Evolutionary conservation across 2,329 filamentous ascomycete species (phyloP).

Genomic region (Epichloe scottii): DNA sequence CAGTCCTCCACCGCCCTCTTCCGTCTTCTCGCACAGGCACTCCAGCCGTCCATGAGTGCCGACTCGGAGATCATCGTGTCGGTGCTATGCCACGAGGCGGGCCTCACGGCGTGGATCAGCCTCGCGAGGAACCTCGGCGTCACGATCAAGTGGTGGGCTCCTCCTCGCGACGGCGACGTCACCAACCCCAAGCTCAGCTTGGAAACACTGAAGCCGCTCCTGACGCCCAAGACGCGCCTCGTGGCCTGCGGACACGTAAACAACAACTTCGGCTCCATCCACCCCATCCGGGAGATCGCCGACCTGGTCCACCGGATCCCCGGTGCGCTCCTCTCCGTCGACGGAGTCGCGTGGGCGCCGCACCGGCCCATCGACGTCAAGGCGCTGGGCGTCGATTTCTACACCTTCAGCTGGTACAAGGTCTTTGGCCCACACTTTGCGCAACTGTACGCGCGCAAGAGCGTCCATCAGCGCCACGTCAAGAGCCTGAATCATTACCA

Average conservation of each 20-base stretch:
- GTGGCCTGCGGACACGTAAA: conserved; percentile 63
- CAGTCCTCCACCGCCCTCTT: conserved; percentile 66
- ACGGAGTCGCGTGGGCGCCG: conserved; percentile 66
- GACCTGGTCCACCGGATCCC: conserved; percentile 33
- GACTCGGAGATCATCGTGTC: conserved; percentile 53
- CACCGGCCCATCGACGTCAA: conserved; percentile 59
- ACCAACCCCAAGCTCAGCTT: conserved; percentile 31
- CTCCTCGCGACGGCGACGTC: conserved; percentile 15
- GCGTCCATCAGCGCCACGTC: conserved; percentile 39
- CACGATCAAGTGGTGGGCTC: conserved; percentile 58
- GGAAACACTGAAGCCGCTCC: conserved; percentile 42
- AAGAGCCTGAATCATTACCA: conserved; percentile 53
- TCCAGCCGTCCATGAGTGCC: conserved; percentile 31
- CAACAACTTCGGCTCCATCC: conserved; percentile 61
- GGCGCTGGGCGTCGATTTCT: conserved; percentile 59
- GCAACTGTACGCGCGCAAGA: conserved; percentile 51
- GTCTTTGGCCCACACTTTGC: conserved; percentile 67
- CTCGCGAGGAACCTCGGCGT: conserved; percentile 50
- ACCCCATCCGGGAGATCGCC: conserved; percentile 39
- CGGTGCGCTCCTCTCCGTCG: conserved; percentile 52
- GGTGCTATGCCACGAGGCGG: conserved; percentile 64
- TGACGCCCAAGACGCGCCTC: conserved; percentile 53
- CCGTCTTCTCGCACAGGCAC: conserved; percentile 51
- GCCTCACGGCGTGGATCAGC: conserved; percentile 61
- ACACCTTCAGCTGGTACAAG: conserved; percentile 75